Base-by-base conservation (phyloP, 2,329 filamentous ascomycete genomes). In the Purpureocillium takamizusanense region DNA sequence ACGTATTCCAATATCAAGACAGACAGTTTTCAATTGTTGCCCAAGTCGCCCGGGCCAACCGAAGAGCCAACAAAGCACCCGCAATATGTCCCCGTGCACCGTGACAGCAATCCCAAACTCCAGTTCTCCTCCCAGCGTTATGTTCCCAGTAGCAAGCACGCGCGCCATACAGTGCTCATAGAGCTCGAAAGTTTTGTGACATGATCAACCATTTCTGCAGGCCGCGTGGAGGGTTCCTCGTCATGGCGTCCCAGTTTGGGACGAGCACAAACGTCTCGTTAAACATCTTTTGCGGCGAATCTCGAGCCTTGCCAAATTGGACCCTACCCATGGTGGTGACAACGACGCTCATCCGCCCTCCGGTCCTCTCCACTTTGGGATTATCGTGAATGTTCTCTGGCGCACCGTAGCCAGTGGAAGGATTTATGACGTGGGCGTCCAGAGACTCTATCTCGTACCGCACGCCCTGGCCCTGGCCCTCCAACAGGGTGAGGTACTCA, bases 221-320 rank as follows among this genome's bases (percentile, higher is more conserved):
- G 2, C 69, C 69, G 42, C 71, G 70, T 3, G 70, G 59, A 28
- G 74, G 69, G 45, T 75, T 77, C 39, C 63, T 63, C 4, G 62
- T 66, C 47, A 72, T 65, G 1, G 69, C 61, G 46, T 80, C 74
- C 74, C 78, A 73, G 61, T 86, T 86, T 7, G 88, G 86, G 29
- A 90, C 83, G 39, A 95, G 67, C 17, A 94, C 74, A 55, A 94
- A 82, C 1, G 74, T 81, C 59, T 95, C 88, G 51, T 78, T 83
- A 57, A 94, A 94, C 28, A 76, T 78, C 48, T 78, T 77, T 57
- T 77, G 72, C 12, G 73, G 73, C 12, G 76, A 74, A 23, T 81
- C 75, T 48, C 71, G 71, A 42, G 69, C 72, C 42, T 76, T 74
- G 35, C 80, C 80, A 52, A 84, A 82, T 46, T 78, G 73, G 29